A percentile compares a stretch with the other conserved stretches of the same genome.
phyloP scores from a whole-genome alignment of 768 basidiomycete genomes.

The Boletus reticulatus region DNA sequence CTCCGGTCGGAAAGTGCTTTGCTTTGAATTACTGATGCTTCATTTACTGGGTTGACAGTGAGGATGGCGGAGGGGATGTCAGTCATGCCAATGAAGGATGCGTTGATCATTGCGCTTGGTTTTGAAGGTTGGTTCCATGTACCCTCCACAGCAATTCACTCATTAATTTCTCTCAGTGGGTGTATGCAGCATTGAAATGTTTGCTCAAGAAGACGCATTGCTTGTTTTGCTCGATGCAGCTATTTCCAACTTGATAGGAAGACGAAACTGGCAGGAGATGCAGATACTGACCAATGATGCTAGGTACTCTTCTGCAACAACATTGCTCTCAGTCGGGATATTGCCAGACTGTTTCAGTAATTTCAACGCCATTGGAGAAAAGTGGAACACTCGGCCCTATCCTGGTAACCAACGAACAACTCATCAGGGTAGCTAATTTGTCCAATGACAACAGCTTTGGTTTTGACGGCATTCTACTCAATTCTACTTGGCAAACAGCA shows the following conservation, averaged over 20 bases:
- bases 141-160: neutral
- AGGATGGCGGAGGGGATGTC: conserved; percentile 68
- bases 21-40: conserved; percentile 62
- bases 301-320: conserved; percentile 67
- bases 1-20: conserved; percentile 56
- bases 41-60: conserved; percentile 66
- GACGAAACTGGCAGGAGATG: neutral
- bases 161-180: conserved; percentile 27
- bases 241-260: conserved; percentile 55
- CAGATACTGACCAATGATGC: neutral
- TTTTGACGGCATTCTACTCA: neutral
- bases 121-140: conserved; percentile 48
- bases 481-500: neutral
- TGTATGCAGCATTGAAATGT: conserved; percentile 62
- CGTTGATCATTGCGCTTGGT: conserved; percentile 56
- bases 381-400: neutral
- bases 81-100: conserved; percentile 55
- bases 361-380: conserved; percentile 28
- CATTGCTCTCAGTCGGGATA: conserved; percentile 59
- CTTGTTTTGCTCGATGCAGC: conserved; percentile 66
- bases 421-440: neutral
- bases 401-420: neutral
- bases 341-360: conserved; percentile 60
- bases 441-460: too few relatives aligned
- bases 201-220: conserved; percentile 60